These are phyloP conservation scores for Naematelia aurantialba DNA, from an alignment of 768 basidiomycete species.

Conservation along the genomic window DNA sequence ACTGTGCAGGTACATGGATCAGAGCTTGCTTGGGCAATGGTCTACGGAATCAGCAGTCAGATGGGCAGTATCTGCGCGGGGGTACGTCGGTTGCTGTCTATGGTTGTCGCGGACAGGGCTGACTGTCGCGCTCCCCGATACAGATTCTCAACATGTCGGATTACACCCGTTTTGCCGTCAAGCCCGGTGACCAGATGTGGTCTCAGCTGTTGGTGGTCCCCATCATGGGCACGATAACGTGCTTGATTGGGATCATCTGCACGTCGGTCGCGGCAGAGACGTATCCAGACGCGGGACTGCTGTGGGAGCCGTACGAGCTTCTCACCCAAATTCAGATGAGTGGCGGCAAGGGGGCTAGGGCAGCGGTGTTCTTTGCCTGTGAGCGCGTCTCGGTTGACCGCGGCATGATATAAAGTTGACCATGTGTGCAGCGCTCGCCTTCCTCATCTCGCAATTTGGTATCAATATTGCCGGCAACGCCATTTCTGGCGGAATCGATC, in stretches of 20 bases:
- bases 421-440: conserved; percentile 24
- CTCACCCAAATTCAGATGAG: conserved; percentile 24
- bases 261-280: conserved; percentile 39
- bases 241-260: conserved; percentile 40
- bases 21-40: conserved; percentile 39
- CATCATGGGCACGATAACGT: conserved; percentile 21
- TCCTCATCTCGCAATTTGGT: conserved; percentile 36
- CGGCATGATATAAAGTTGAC: background rate
- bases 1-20: conserved; percentile 23
- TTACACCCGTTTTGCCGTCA: conserved; percentile 36
- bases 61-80: conserved; percentile 30
- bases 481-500: conserved; percentile 33
- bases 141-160: conserved; percentile 38
- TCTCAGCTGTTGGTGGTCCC: conserved; percentile 23
- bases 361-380: conserved; percentile 46
- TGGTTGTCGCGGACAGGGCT: background rate
- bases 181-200: conserved; percentile 29
- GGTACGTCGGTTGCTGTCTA: background rate
- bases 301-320: conserved; percentile 36
- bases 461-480: conserved; percentile 43
- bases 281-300: conserved; percentile 34
- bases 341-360: conserved; percentile 35
- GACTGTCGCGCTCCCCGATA: background rate
- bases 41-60: conserved; percentile 31
- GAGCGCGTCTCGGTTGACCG: background rate